Percentiles rank a stretch among this genome's conserved stretches.
Conservation (phyloP, 352 stramenopile genomes). For the Globisporangium paddicum region DNA sequence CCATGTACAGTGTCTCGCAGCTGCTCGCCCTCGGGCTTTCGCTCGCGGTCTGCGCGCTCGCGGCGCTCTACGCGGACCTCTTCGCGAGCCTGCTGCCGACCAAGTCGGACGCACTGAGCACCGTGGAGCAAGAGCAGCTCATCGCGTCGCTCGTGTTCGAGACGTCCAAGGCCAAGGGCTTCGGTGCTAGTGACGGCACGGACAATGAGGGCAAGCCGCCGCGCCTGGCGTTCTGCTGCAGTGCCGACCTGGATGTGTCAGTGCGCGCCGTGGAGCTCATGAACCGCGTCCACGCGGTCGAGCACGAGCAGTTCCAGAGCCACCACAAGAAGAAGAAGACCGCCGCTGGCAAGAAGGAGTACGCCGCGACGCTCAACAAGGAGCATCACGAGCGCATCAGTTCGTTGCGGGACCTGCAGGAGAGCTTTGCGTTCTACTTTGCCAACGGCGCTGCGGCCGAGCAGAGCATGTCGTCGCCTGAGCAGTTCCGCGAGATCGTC, state of each 20-base stretch:
- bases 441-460: constrained; percentile 69
- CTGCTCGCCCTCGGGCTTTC: constrained; percentile 49
- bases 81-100: constrained; percentile 43
- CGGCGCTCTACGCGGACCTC: constrained; percentile 58
- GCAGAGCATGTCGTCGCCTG: constrained; percentile 75
- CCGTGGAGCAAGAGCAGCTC: constrained; percentile 58
- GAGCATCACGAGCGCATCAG: constrained; percentile 74
- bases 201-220: constrained; percentile 16
- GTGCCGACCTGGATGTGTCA: constrained; percentile 73
- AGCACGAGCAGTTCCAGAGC: constrained; percentile 33
- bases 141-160: constrained; percentile 63
- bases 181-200: neutral
- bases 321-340: constrained; percentile 33
- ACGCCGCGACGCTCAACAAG: constrained; percentile 21
- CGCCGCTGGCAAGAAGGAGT: constrained; percentile 15
- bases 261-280: constrained; percentile 76
- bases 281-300: constrained; percentile 40
- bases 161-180: constrained; percentile 24
- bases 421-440: constrained; percentile 86
- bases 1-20: constrained; percentile 66
- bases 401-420: constrained; percentile 52
- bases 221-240: constrained; percentile 78
- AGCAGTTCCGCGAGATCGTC: constrained; percentile 74
- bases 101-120: constrained; percentile 26
- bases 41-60: constrained; percentile 38